Evolutionary conservation across 768 basidiomycete species (phyloP), one percentile per base, ranked within the genome.

Genomic region (Hypholoma fasciculare): DNA sequence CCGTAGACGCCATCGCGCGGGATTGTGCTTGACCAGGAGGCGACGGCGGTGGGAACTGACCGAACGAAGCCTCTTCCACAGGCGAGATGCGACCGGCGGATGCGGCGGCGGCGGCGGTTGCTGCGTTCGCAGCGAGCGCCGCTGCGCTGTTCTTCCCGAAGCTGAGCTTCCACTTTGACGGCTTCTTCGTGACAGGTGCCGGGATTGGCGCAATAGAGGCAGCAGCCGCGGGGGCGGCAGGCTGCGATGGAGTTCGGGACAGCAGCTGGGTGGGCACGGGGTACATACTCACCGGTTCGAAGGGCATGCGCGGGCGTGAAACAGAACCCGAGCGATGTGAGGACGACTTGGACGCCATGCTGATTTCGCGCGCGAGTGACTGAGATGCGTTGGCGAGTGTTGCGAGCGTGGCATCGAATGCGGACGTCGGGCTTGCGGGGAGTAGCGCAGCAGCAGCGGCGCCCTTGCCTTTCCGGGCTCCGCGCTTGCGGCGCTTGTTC

Each of bases 81-180:
- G 76, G 76, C 23, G 76, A 76, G 12, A 73, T 65, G 47, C 69
- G 69, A 40, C 78, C 36, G 76, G 68, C 5, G 72, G 61, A 39
- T 74, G 58, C 6, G 49, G 38, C 44, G 44, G 30, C 30, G 30
- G 30, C 30, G 30, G 30, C 30, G 14, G 59, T 49, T 12, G 50
- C 49, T 3, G 64, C 57, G 39, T 55, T 64, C 12, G 49, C 49
- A 54, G 62, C 62, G 27, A 62, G 63, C 39, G 75, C 67, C 52
- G 78, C 64, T 38, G 76, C 70, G 63, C 70, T 80, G 66, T 73
- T 77, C 75, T 85, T 87, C 60, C 90, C 79, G 71, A 93, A 89
- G 64, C 86, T 78, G 65, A 91, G 78, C 73, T 89, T 91, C 91
- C 94, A 88, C 67, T 87, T 92, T n/a, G 89, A 92, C 53, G 89